phyloP scores from a whole-genome alignment of 192 early-diverging fungal genomes.

The Backusella parvicylindrica region DNA sequence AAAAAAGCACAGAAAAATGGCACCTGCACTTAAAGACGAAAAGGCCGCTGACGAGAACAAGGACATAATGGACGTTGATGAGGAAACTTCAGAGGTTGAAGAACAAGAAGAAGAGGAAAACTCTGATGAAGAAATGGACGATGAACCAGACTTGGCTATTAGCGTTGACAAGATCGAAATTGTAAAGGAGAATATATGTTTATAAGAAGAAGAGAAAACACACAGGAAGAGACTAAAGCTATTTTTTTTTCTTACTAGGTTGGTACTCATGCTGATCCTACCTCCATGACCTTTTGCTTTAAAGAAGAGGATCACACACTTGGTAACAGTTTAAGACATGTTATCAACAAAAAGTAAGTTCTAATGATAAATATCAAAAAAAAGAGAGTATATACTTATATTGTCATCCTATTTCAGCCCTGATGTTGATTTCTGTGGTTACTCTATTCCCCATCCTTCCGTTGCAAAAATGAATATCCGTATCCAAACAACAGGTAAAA shows the following conservation, averaged over 20 bases:
- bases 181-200: constrained; percentile 46
- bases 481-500: constrained; percentile 83
- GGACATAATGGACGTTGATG: constrained; percentile 2
- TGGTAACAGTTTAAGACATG: constrained; percentile 89
- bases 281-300: constrained; percentile 83
- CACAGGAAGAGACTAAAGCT: too few relatives aligned
- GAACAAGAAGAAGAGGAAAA: constrained; percentile 17
- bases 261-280: constrained; percentile 64
- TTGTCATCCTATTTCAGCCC: constrained; percentile 49
- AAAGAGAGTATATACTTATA: neutral
- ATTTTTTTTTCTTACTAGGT: constrained; percentile 2
- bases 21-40: constrained; percentile 12
- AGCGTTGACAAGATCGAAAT: constrained; percentile 43
- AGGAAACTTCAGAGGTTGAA: neutral
- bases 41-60: neutral
- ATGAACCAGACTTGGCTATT: constrained; percentile 30
- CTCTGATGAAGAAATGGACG: constrained; percentile 32
- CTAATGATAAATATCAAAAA: too few relatives aligned
- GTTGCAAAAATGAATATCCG: constrained; percentile 89
- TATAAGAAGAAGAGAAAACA: neutral
- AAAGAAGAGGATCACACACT: constrained; percentile 97
- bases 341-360: constrained; percentile 91
- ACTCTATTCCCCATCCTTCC: constrained; percentile 97
- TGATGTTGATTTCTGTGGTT: constrained; percentile 89
- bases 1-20: constrained; percentile 3